Base-by-base conservation (phyloP, 768 basidiomycete species). In the Trametes sanguinea region DNA sequence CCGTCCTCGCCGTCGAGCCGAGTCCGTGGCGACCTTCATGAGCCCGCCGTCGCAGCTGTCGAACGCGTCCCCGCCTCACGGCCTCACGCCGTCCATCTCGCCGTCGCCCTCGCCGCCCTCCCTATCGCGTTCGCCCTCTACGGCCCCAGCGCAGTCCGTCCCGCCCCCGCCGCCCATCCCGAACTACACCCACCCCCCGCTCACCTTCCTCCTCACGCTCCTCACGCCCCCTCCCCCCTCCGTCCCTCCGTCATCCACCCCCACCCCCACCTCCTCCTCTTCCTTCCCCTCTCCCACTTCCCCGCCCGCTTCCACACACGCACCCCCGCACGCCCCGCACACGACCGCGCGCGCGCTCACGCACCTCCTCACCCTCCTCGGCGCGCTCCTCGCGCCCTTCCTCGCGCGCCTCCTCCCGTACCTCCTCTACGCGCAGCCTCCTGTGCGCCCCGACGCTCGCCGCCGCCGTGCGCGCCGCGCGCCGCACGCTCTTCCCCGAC, bases 401-500 rank as follows among this genome's bases (percentile, higher is more conserved):
- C 65, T 72, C 63, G 66, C 69, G 39, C 71, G 69, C 40, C 79
- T 94, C 63, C 76, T 95, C 30, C 87, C 87, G 0, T 83, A 90
- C 69, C 68, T 92, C 51, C 75, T 97, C 51, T 79, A 81, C 63
- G 78, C 77, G 0, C 74, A 81, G n/a, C 17, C 75, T 89, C 57
- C 77, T 84, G 29, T 81, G 85, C 1, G 77, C 84, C 5, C 62
- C 77, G 5, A 81, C 83, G 52, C 72, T 92, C 29, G 78, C 88
- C 17, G 77, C 77, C 35, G 72, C 82, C 30, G 77, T 86, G 40
- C 81, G 84, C 40, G 69, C 80, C 4, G 75, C 85, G 13, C 92
- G 91, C 67, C 81, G 81, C 8, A 82, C 88, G 7, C 79, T 98
- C 30, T 98, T 96, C 71, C 95, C 96, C 3, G 22, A 87, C 63